Base-by-base conservation (phyloP, 148 eudicot genomes). In the Agrostemma githago region DNA sequence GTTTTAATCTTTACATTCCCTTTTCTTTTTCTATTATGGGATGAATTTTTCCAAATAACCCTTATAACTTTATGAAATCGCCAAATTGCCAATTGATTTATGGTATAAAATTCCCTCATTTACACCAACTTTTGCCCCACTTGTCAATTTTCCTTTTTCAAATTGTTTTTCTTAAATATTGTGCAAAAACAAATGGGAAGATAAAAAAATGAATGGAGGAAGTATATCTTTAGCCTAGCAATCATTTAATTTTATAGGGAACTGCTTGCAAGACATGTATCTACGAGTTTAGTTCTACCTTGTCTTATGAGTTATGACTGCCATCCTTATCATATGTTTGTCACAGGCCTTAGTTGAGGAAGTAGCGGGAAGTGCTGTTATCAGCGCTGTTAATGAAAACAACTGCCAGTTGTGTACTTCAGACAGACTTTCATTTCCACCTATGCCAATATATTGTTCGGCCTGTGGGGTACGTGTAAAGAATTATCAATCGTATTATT, bases 401-500 rank as follows among this genome's bases (percentile, higher is more conserved):
- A 57, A 73, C 64, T 94, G 98, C 77, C 93, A 91, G 77, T 76
- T 91, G 79, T 94, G 98, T 71, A 74, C 67, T 20, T 21, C 43
- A 79, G 87, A 81, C 46, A 82, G 76, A 83, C 87, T 91, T 77
- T 58, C 72, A 72, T 89, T 89, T 77, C 81, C 88, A 44, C 86
- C 85, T 8, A 65, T 85, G 86, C 91, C 89, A 2, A 82, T 87
- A n/a, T 88, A 85, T 84, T 94, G 98, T 62, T 84, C 91, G 70
- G 72, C 75, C 48, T 94, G 98, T 72, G 79, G 83, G 40, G 59
- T 46, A 67, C 92, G 80, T 69, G 83, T 91, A 74, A 94, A 91
- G 84, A 81, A 68, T 38, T 66, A 66, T 70, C 84, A 62, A 51
- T 74, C 77, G 6, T 91, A 85, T 74, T 86, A 88, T 82, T 72